Conservation (phyloP, 768 basidiomycete genomes). For the Candolleomyces aberdarensis region DNA sequence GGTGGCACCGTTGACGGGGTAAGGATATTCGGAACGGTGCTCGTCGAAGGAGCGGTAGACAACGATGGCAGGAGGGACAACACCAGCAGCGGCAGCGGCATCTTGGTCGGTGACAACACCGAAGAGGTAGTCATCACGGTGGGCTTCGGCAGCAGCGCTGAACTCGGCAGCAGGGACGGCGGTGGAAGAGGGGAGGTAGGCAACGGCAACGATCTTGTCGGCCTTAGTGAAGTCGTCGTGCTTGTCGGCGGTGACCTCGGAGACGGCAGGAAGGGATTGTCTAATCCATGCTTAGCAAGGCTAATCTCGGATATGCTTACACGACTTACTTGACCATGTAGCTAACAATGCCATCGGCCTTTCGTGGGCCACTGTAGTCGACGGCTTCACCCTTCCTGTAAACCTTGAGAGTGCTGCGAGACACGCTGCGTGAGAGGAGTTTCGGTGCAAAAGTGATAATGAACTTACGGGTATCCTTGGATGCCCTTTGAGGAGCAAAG, state of each 20-base stretch:
- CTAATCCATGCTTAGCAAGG: slow-evolving; percentile 27
- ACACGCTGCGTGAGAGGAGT: background rate
- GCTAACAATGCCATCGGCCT: slow-evolving; percentile 92
- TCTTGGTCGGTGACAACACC: slow-evolving; percentile 76
- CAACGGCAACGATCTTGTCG: slow-evolving; percentile 89
- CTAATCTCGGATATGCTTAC: background rate
- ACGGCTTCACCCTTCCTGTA: slow-evolving; percentile 79
- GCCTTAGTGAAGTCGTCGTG: slow-evolving; percentile 82
- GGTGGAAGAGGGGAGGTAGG: slow-evolving; percentile 76
- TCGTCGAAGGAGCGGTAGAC: slow-evolving; percentile 94
- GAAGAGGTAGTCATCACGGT: slow-evolving; percentile 93
- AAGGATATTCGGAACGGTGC: slow-evolving; percentile 64
- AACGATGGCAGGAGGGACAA: slow-evolving; percentile 80
- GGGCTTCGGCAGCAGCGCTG: slow-evolving; percentile 74
- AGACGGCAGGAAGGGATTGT: slow-evolving; percentile 93
- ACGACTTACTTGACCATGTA: slow-evolving; percentile 90
- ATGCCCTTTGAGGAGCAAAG: slow-evolving; percentile 87
- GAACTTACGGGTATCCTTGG: slow-evolving; percentile 88
- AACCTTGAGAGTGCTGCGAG: slow-evolving; percentile 76
- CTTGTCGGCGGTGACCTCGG: slow-evolving; percentile 71
- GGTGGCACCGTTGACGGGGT: slow-evolving; percentile 54
- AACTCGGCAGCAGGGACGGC: slow-evolving; percentile 71
- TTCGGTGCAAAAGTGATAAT: background rate
- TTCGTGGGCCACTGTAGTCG: slow-evolving; percentile 87
- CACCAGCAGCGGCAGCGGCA: slow-evolving; percentile 64